Percentiles rank a stretch among this genome's conserved stretches.
These are phyloP conservation scores for Annona squamosa DNA, from an alignment of 164 flowering plant genomes.

Conservation along the genomic window DNA sequence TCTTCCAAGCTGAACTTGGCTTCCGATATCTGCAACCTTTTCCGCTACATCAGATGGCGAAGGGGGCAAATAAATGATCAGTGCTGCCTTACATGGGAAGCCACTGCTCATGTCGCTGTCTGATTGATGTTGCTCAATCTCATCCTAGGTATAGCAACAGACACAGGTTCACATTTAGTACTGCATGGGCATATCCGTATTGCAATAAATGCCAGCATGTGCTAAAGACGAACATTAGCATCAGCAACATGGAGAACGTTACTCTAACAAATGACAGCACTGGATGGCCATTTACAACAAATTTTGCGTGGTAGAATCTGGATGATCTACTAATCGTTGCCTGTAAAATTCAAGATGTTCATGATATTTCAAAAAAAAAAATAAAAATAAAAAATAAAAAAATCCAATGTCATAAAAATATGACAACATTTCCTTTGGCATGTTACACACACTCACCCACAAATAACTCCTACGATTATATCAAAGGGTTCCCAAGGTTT, in stretches of 20 bases:
- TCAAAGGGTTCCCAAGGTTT: too few relatives aligned
- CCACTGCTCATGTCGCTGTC: conserved; percentile 38
- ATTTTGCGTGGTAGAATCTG: too few relatives aligned
- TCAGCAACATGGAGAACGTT: background rate
- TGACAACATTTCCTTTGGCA: too few relatives aligned
- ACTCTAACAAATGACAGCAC: too few relatives aligned
- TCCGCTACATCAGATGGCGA: conserved; percentile 47
- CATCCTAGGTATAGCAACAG: conserved; percentile 31
- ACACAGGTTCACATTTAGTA: background rate
- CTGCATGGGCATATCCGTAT: background rate
- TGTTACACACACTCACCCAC: too few relatives aligned
- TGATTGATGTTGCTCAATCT: conserved; percentile 51
- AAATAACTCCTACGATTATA: too few relatives aligned
- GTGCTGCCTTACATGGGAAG: conserved; percentile 73
- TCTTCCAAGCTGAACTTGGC: conserved; percentile 40
- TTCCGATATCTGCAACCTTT: conserved; percentile 65
- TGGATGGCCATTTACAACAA: too few relatives aligned
- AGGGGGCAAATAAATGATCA: conserved; percentile 62
- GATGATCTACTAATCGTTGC: too few relatives aligned
- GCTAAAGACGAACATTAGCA: background rate
- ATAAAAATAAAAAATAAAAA: too few relatives aligned
- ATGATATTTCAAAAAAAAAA: too few relatives aligned
- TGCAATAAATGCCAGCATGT: background rate
- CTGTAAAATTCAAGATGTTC: too few relatives aligned
- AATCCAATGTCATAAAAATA: too few relatives aligned